Percentiles rank a stretch among this genome's conserved stretches.
phyloP scores from a whole-genome alignment of 345 rosid genomes.

The Raphanus sativus region DNA sequence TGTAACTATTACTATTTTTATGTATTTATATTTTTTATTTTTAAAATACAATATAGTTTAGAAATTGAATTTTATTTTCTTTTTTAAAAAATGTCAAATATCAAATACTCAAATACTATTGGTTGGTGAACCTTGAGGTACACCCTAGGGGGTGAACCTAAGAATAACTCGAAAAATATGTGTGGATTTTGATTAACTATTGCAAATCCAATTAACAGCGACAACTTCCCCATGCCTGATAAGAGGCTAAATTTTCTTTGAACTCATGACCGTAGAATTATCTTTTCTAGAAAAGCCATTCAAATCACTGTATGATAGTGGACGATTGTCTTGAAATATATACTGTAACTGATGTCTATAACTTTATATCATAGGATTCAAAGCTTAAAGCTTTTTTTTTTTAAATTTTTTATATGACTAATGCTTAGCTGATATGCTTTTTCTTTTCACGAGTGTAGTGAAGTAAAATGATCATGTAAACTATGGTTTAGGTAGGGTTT shows the following conservation, averaged over 20 bases:
- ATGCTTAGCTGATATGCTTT: not conserved
- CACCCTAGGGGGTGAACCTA: too few species aligned
- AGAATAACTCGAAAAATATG: too few species aligned
- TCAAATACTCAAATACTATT: too few species aligned
- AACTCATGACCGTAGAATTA: not conserved
- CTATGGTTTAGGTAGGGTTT: not conserved
- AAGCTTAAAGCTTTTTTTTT: not conserved
- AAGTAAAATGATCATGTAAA: not conserved
- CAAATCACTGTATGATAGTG: conserved; percentile 3
- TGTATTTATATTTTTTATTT: too few species aligned
- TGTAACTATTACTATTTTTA: too few species aligned
- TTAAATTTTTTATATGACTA: not conserved
- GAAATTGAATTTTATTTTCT: too few species aligned
- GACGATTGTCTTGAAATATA: not conserved
- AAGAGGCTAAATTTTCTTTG: conserved; percentile 2
- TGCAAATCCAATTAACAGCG: conserved; percentile 13
- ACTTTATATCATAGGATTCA: conserved; percentile 4
- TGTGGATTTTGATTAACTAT: conserved; percentile 1
- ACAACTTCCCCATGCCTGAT: conserved; percentile 6
- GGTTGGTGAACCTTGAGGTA: too few species aligned
- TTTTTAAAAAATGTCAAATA: too few species aligned
- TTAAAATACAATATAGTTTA: too few species aligned
- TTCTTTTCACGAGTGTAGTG: not conserved
- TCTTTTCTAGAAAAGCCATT: conserved; percentile 5
- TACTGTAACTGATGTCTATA: not conserved